These are phyloP conservation scores for Lecanosticta acicola DNA, from an alignment of 2,329 filamentous ascomycete species.

Conservation along the genomic window DNA sequence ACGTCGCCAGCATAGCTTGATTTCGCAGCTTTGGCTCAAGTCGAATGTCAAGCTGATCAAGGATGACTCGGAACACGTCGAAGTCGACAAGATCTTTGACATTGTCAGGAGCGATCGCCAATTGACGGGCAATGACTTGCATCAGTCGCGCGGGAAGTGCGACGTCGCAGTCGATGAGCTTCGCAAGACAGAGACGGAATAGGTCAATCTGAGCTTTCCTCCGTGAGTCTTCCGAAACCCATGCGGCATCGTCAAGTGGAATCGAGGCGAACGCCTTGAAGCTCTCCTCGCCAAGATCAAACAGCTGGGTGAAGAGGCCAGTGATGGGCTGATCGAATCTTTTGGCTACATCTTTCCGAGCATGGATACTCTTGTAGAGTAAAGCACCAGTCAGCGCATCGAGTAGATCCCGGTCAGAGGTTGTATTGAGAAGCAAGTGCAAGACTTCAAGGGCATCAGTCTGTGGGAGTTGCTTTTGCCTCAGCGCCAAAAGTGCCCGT, in stretches of 20 bases:
- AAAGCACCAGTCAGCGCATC: conserved; percentile 37
- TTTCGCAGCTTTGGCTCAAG: conserved; percentile 67
- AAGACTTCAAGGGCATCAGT: conserved; percentile 38
- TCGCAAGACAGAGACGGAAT: conserved; percentile 73
- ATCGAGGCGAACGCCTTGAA: conserved; percentile 41
- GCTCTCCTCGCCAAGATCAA: conserved; percentile 42
- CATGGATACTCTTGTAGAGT: conserved; percentile 28
- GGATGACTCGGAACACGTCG: conserved; percentile 75
- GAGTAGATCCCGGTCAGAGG: conserved; percentile 28
- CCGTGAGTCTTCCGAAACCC: conserved; percentile 41
- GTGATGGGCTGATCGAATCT: conserved; percentile 37
- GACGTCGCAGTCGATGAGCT: conserved; percentile 83
- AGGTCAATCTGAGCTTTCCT: conserved; percentile 50
- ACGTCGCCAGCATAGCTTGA: conserved; percentile 74
- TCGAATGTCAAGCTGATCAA: conserved; percentile 82
- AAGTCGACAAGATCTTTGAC: conserved; percentile 66
- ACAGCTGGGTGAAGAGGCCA: conserved; percentile 40
- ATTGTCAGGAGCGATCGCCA: conserved; percentile 48
- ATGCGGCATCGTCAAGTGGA: conserved; percentile 38
- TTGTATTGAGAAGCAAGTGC: conserved; percentile 39
- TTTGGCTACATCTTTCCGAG: conserved; percentile 37
- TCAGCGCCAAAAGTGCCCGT: conserved; percentile 31
- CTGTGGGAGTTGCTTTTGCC: conserved; percentile 30
- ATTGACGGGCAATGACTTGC: conserved; percentile 54
- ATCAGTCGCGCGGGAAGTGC: conserved; percentile 60